phyloP scores from a whole-genome alignment of 768 basidiomycete genomes.

The Strobilomyces confusus region DNA sequence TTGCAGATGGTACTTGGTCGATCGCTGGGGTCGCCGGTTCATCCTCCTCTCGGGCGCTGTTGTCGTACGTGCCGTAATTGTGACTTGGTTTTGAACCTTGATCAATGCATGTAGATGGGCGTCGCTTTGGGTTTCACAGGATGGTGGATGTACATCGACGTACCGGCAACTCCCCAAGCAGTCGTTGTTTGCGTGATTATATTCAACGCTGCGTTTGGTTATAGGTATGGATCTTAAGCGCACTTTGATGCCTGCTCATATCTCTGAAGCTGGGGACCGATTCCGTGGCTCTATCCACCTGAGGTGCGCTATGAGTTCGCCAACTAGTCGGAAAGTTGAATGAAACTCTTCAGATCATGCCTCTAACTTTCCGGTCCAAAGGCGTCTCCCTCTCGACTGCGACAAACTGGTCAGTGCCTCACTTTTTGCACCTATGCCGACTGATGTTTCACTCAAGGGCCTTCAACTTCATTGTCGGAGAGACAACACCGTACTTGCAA shows the following conservation, averaged over 20 bases:
- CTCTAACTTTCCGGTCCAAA: conserved; percentile 83
- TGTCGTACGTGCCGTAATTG: conserved; percentile 44
- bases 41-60: conserved; percentile 87
- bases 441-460: conserved; percentile 35
- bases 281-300: conserved; percentile 87
- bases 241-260: not conserved
- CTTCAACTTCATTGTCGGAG: conserved; percentile 91
- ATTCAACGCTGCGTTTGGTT: conserved; percentile 93
- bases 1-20: conserved; percentile 87
- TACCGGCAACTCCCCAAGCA: conserved; percentile 77
- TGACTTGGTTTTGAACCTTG: not conserved
- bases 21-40: conserved; percentile 82
- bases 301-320: conserved; percentile 45
- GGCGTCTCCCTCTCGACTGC: conserved; percentile 95
- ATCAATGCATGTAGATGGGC: conserved; percentile 59
- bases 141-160: conserved; percentile 92
- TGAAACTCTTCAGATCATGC: conserved; percentile 67
- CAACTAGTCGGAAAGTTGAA: not conserved
- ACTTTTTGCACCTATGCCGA: not conserved
- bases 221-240: conserved; percentile 44
- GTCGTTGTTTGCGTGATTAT: conserved; percentile 88
- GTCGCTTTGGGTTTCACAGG: conserved; percentile 75
- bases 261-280: conserved; percentile 65
- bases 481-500: conserved; percentile 82
- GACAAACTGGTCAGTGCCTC: conserved; percentile 54